Percentiles rank a stretch among this genome's conserved stretches.
Conservation (phyloP, 148 eudicot genomes). For the Nepenthes gracilis region DNA sequence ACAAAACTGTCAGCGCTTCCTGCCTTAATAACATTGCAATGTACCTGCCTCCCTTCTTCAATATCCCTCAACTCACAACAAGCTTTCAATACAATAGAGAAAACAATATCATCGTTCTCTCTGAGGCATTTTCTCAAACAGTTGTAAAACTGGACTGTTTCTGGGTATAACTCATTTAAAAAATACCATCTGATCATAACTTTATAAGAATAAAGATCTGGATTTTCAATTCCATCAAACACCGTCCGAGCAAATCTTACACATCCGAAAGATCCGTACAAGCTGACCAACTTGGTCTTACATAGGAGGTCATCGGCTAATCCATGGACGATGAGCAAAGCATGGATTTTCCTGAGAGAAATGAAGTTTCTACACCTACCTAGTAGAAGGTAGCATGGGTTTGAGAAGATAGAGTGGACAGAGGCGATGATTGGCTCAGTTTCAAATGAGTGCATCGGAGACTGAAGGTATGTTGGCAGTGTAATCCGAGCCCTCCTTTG, state of each 20-base stretch:
- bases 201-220: constrained; percentile 50
- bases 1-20: constrained; percentile 58
- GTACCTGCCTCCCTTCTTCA: constrained; percentile 52
- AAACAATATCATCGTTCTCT: constrained; percentile 43
- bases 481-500: too few relatives aligned
- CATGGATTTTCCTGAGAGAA: constrained; percentile 38
- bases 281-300: constrained; percentile 45
- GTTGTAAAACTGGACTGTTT: constrained; percentile 38
- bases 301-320: constrained; percentile 22
- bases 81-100: constrained; percentile 67
- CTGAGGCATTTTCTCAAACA: constrained; percentile 47
- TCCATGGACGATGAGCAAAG: constrained; percentile 49
- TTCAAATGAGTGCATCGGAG: constrained; percentile 8
- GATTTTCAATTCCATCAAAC: constrained; percentile 48
- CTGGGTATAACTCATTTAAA: constrained; percentile 39
- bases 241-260: constrained; percentile 33
- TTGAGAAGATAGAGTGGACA: constrained; percentile 21
- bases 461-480: too few relatives aligned
- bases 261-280: constrained; percentile 44
- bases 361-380: constrained; percentile 28
- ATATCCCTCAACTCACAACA: constrained; percentile 46
- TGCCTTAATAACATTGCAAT: constrained; percentile 47
- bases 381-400: constrained; percentile 44
- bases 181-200: constrained; percentile 81
- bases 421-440: constrained; percentile 12